A percentile compares a stretch with the other conserved stretches of the same genome.
Evolutionary conservation across 2,329 filamentous ascomycete genomes (phyloP).

Genomic region (Fusarium xylarioides): DNA sequence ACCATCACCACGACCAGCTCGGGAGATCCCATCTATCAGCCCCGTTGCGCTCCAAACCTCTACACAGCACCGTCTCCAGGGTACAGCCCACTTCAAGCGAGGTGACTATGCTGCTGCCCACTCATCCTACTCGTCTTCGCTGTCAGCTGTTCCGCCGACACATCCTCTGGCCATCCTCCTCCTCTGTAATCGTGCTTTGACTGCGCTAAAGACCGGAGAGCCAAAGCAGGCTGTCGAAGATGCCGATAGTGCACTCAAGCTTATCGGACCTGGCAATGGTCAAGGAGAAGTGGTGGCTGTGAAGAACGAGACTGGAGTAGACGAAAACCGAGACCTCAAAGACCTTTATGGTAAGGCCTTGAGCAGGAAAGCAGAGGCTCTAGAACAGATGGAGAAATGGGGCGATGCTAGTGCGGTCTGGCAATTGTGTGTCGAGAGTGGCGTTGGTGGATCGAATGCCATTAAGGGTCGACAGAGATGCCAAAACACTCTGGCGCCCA

Average conservation of each 20-base stretch:
- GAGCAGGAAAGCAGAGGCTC: constrained; percentile 92
- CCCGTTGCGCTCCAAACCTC: constrained; percentile 76
- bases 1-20: constrained; percentile 58
- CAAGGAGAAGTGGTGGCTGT: constrained; percentile 83
- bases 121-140: constrained; percentile 79
- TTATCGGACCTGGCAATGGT: constrained; percentile 83
- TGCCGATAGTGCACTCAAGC: constrained; percentile 78
- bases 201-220: constrained; percentile 89
- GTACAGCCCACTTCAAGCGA: constrained; percentile 90
- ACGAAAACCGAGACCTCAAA: constrained; percentile 82
- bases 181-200: constrained; percentile 89
- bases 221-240: constrained; percentile 87
- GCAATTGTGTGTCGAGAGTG: constrained; percentile 83
- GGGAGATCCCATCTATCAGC: constrained; percentile 73
- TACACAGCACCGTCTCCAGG: constrained; percentile 79
- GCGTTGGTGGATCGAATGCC: constrained; percentile 85
- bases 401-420: constrained; percentile 81
- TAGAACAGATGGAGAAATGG: constrained; percentile 97
- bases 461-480: constrained; percentile 89
- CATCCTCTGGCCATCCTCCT: constrained; percentile 91
- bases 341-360: constrained; percentile 94
- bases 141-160: constrained; percentile 75
- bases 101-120: constrained; percentile 93
- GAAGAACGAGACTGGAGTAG: constrained; percentile 62
- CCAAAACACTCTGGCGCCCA: constrained; percentile 83